Evolutionary conservation across 306 rosid genomes (phyloP).

Genomic region (Lithocarpus polystachyus): DNA sequence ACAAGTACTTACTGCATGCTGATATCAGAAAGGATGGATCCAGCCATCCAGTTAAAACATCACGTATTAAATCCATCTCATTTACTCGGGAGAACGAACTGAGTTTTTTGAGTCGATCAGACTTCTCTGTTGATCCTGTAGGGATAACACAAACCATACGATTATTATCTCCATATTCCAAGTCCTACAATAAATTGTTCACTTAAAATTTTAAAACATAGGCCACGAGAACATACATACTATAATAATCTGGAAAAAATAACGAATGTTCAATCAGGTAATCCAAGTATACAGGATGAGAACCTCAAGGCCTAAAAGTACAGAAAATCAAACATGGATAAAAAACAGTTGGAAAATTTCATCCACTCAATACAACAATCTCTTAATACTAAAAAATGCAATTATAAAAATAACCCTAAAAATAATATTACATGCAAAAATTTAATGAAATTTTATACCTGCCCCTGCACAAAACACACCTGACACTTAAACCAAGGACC

Average conservation of each 20-base stretch:
- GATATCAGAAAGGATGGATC: conserved; percentile 62
- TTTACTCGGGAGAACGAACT: conserved; percentile 49
- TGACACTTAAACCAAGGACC: too few species aligned
- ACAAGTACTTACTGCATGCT: conserved; percentile 58
- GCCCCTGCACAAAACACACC: too few species aligned
- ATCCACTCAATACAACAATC: not conserved
- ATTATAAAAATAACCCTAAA: too few species aligned
- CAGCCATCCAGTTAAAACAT: conserved; percentile 66
- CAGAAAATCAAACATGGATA: not conserved
- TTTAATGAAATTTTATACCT: too few species aligned
- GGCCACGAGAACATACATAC: not conserved
- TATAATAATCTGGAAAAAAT: not conserved
- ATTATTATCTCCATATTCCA: conserved; percentile 48
- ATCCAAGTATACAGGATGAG: not conserved
- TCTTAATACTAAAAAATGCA: not conserved
- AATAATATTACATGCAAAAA: too few species aligned
- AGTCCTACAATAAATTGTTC: conserved; percentile 44
- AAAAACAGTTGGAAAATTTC: not conserved
- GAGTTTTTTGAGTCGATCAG: conserved; percentile 41
- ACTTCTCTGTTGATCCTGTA: conserved; percentile 42
- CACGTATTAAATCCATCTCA: conserved; percentile 60
- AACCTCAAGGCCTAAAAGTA: not conserved
- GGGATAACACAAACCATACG: conserved; percentile 64
- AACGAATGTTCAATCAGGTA: not conserved
- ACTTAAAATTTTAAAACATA: conserved; percentile 8